These are phyloP conservation scores for Bruguiera sexangula DNA, from an alignment of 345 rosid species.

Conservation along the genomic window DNA sequence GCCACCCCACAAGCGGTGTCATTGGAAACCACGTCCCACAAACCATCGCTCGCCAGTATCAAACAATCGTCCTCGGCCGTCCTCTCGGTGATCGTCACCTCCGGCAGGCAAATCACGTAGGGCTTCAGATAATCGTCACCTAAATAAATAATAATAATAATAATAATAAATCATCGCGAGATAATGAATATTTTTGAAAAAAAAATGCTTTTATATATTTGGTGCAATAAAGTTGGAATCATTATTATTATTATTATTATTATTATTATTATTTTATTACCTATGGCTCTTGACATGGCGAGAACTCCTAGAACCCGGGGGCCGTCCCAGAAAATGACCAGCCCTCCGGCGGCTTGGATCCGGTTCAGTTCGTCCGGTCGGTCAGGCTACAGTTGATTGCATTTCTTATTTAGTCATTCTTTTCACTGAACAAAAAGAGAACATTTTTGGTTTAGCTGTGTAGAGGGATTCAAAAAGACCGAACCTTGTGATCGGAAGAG, in stretches of 20 bases:
- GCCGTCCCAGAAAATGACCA: conserved; percentile 44
- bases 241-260: background rate
- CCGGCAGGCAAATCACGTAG: conserved; percentile 37
- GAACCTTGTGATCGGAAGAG: conserved; percentile 35
- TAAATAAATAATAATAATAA: background rate
- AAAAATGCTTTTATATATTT: background rate
- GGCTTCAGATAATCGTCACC: conserved; percentile 47
- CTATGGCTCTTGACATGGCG: conserved; percentile 47
- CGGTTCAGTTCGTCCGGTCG: conserved; percentile 40
- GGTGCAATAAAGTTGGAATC: background rate
- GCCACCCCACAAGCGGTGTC: conserved; percentile 35
- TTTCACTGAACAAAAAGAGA: background rate
- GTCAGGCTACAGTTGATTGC: conserved; percentile 30
- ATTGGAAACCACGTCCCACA: conserved; percentile 46
- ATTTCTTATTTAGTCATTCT: too few relatives aligned
- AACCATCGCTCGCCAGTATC: conserved; percentile 46
- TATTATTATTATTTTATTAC: background rate
- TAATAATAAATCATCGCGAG: background rate
- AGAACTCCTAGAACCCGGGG: conserved; percentile 43
- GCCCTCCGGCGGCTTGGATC: conserved; percentile 41
- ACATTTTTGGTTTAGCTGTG: background rate
- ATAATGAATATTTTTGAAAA: background rate
- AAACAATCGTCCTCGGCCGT: conserved; percentile 37
- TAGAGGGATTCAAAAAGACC: background rate
- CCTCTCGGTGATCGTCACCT: conserved; percentile 32